Conservation (phyloP, 495 filamentous ascomycete species). For the Tricharina praecox region DNA sequence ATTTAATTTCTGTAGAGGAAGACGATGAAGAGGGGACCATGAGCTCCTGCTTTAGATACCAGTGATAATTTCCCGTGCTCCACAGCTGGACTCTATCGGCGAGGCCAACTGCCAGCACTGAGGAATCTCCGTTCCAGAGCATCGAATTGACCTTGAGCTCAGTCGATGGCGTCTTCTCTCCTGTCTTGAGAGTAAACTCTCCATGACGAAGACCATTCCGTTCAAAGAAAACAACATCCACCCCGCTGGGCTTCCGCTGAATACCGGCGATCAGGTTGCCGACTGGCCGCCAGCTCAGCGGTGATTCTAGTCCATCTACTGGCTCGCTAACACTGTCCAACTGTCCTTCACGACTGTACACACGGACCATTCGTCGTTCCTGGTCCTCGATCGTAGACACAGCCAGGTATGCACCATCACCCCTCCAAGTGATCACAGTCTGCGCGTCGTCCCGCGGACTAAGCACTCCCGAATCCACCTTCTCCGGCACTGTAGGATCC, state of each 20-base stretch:
- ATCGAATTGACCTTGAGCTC: conserved; percentile 42
- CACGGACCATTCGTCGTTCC: conserved; percentile 57
- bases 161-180: conserved; percentile 39
- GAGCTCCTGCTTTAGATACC: conserved; percentile 93
- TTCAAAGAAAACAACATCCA: conserved; percentile 92
- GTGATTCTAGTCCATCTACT: conserved; percentile 70
- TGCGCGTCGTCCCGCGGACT: conserved; percentile 52
- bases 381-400: conserved; percentile 56
- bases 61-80: conserved; percentile 95
- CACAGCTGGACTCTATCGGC: conserved; percentile 72
- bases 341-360: conserved; percentile 76
- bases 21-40: too few relatives aligned
- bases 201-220: conserved; percentile 89
- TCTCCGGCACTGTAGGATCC: conserved; percentile 89
- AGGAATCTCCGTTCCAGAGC: conserved; percentile 81
- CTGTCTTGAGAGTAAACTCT: conserved; percentile 59
- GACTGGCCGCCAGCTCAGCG: conserved; percentile 77
- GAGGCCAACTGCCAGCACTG: conserved; percentile 66
- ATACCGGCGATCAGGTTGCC: conserved; percentile 80
- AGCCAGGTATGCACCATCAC: conserved; percentile 82
- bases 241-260: conserved; percentile 47
- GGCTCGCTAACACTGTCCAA: conserved; percentile 87
- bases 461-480: conserved; percentile 65
- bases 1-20: not conserved
- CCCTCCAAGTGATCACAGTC: conserved; percentile 74